phyloP scores from a whole-genome alignment of 352 stramenopile species.

The Phytophthora foliorum region DNA sequence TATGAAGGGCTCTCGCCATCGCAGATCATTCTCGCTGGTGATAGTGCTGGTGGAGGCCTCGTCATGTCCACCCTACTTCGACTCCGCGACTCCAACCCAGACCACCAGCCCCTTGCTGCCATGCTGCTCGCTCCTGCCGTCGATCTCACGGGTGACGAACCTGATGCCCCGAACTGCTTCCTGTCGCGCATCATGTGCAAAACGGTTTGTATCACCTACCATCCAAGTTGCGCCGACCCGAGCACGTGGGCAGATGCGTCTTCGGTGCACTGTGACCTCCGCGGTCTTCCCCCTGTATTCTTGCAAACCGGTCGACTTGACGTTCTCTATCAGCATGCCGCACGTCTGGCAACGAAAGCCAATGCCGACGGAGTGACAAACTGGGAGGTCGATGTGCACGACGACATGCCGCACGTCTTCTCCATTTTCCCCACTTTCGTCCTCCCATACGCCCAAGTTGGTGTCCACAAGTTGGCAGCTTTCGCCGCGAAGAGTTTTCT shows the following conservation, averaged over 20 bases:
- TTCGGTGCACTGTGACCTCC: slow-evolving; percentile 45
- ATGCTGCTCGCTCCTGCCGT: slow-evolving; percentile 44
- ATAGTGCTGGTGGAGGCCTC: slow-evolving; percentile 58
- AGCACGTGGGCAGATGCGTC: slow-evolving; percentile 37
- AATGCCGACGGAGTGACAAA: slow-evolving; percentile 21
- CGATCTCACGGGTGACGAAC: slow-evolving; percentile 42
- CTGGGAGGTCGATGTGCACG: slow-evolving; percentile 43
- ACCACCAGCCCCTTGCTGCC: slow-evolving; percentile 34
- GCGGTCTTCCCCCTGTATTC: slow-evolving; percentile 43
- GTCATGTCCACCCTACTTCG: slow-evolving; percentile 58
- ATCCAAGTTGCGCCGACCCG: slow-evolving; percentile 19
- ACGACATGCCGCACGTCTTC: slow-evolving; percentile 47
- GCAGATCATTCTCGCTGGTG: slow-evolving; percentile 56
- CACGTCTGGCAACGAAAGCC: slow-evolving; percentile 37
- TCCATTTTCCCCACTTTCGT: slow-evolving; percentile 40
- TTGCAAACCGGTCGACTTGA: slow-evolving; percentile 48
- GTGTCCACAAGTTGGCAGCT: slow-evolving; percentile 23
- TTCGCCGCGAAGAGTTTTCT: slow-evolving; percentile 35
- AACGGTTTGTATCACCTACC: slow-evolving; percentile 21
- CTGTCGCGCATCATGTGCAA: slow-evolving; percentile 22
- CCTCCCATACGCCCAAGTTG: slow-evolving; percentile 36
- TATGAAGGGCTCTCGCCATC: slow-evolving; percentile 37
- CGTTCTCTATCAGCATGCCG: slow-evolving; percentile 34
- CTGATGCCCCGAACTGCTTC: slow-evolving; percentile 26
- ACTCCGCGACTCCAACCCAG: slow-evolving; percentile 33